Percentiles rank a stretch among this genome's conserved stretches.
phyloP scores from a whole-genome alignment of 2,329 filamentous ascomycete genomes.

The Cladophialophora immunda region DNA sequence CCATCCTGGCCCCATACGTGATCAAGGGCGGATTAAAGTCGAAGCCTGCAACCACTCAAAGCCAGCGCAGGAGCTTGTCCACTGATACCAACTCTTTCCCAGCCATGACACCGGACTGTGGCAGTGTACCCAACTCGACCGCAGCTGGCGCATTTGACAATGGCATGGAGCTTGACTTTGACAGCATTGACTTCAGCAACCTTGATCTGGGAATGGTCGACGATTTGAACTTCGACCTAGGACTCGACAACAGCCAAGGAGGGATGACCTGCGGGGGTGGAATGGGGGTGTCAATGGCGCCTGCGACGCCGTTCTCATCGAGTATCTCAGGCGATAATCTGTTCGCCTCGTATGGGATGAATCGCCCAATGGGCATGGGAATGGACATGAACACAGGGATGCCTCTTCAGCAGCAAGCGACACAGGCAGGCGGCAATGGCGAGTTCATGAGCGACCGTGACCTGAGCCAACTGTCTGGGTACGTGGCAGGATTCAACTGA shows the following conservation, averaged over 20 bases:
- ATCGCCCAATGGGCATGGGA: constrained; percentile 13
- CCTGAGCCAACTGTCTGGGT: constrained; percentile 31
- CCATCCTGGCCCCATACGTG: constrained; percentile 55
- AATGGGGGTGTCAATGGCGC: constrained; percentile 2
- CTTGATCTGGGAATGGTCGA: constrained; percentile 39
- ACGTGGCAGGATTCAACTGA: constrained; percentile 36
- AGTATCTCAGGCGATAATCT: constrained; percentile 30
- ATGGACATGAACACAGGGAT: constrained; percentile 20
- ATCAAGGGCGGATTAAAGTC: constrained; percentile 49
- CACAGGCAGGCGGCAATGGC: constrained; percentile 13
- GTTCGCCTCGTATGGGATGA: constrained; percentile 28
- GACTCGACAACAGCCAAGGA: constrained; percentile 19
- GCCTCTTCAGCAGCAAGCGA: constrained; percentile 14
- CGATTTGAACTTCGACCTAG: constrained; percentile 37
- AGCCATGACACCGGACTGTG: constrained; percentile 21
- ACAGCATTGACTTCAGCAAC: constrained; percentile 39
- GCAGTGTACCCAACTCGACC: constrained; percentile 30
- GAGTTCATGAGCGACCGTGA: constrained; percentile 35
- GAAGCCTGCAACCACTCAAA: constrained; percentile 43
- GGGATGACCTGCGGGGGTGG: neutral
- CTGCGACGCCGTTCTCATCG: constrained; percentile 26
- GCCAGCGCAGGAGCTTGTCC: constrained; percentile 25
- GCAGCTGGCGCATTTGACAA: constrained; percentile 30
- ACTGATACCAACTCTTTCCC: constrained; percentile 23
- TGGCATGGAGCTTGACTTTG: constrained; percentile 41